Base-by-base conservation (phyloP, 768 basidiomycete genomes). In the Lentinula aciculospora region DNA sequence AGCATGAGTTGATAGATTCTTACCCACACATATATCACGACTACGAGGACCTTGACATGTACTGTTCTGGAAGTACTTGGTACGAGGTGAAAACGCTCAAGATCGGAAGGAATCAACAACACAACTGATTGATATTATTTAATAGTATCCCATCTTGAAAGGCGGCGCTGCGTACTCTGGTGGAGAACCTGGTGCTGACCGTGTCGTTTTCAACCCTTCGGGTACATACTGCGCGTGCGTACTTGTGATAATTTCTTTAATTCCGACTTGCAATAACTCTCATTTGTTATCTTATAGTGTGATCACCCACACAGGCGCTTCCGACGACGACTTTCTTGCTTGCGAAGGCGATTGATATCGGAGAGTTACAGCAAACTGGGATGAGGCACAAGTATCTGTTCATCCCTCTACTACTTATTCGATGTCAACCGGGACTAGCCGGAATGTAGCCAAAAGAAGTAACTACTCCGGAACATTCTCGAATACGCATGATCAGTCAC, bases 181-280 rank as follows among this genome's bases (percentile, higher is more conserved):
- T 13, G 65, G 64, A 29, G 63, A 62, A 7, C 65, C 65, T 31
- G 65, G 65, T n/a, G 65, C 65, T 27, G 65, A 66, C 48, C 65
- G 65, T 29, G 60, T 66, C 31, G 47, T 66, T 12, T 66, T 66
- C 61, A 63, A 63, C 50, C 40, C 57, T 5, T 61, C 54, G 8
- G 65, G 65, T 12, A 66, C 62, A 13, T 66, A 66, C 57, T 66
- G 65, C 65, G 65, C 65, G 65, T 66, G 32, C 25, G 65, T 61
- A 40, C 3, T 58, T 23, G 13, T 27, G 15, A 15, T 19, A 5
- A 23, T 32, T n/a, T 13, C 46, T 42, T 7, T 36, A 23, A 19
- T 29, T 10, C n/a, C 17, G 29, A 37, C 8, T 39, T 2, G 17
- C 25, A 15, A 42, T 21, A 37, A 47, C 29, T 55, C 17, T 19